Evolutionary conservation across 495 filamentous ascomycete genomes (phyloP).

Genomic region (Astrothelium macrocarpum): DNA sequence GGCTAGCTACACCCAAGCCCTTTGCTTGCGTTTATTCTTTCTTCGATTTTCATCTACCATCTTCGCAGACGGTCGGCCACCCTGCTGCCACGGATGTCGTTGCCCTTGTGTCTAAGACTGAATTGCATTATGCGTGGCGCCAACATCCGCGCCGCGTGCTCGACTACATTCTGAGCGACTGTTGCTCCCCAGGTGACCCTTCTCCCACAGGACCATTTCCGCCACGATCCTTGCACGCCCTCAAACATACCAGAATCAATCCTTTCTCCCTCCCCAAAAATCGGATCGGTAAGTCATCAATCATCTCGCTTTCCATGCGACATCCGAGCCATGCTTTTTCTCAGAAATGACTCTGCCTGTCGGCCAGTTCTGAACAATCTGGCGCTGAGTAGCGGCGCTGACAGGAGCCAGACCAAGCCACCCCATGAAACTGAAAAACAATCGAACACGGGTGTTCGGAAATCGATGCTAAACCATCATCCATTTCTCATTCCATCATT

Average conservation of each 20-base stretch:
- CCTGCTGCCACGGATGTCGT: not conserved
- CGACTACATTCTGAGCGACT: not conserved
- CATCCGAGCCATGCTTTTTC: not conserved
- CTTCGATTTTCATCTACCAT: conserved; percentile 4
- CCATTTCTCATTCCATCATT: not conserved
- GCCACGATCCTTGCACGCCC: not conserved
- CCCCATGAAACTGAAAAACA: not conserved
- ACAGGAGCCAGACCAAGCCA: conserved; percentile 5
- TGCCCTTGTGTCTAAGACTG: not conserved
- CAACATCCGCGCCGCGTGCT: not conserved
- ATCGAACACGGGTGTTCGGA: not conserved
- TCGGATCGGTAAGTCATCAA: conserved; percentile 1
- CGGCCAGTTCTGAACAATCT: not conserved
- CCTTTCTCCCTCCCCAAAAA: not conserved
- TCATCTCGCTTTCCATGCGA: not conserved
- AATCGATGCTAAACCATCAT: not conserved
- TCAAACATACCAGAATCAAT: conserved; percentile 1
- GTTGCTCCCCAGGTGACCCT: conserved; percentile 1
- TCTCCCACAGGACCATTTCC: conserved; percentile 6
- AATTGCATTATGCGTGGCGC: not conserved
- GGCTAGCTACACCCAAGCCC: conserved; percentile 4
- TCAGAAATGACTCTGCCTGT: not conserved
- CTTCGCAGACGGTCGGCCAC: not conserved
- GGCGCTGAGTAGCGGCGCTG: not conserved
- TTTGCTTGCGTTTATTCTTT: conserved; percentile 8